These are phyloP conservation scores for Gnetum montanum DNA, from an alignment of 75 land plant species.

Conservation along the genomic window DNA sequence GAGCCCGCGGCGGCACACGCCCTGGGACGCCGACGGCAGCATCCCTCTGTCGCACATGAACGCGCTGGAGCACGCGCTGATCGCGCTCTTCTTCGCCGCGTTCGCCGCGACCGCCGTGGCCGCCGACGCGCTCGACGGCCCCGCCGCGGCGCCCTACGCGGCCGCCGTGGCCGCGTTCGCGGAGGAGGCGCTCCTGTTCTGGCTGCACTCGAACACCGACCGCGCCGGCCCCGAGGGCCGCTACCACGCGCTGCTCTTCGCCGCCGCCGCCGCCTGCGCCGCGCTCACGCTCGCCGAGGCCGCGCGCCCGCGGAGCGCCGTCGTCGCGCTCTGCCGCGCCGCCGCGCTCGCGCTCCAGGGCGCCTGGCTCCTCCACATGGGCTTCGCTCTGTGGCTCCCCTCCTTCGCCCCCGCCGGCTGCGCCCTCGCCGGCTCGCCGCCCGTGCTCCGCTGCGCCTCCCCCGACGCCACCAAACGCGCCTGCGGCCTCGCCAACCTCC, in stretches of 20 bases:
- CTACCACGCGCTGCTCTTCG: conserved; percentile 76
- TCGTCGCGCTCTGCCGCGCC: conserved; percentile 36
- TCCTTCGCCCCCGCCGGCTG: conserved; percentile 50
- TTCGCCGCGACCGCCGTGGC: conserved; percentile 38
- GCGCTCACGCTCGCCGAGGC: conserved; percentile 21
- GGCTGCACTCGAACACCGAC: conserved; percentile 71
- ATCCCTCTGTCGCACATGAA: conserved; percentile 28
- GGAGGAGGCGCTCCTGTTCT: conserved; percentile 58
- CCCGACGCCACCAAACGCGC: conserved; percentile 32
- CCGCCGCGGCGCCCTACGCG: conserved; percentile 13
- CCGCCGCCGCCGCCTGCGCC: conserved; percentile 29
- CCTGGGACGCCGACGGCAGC: conserved; percentile 14
- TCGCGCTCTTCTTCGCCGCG: conserved; percentile 52
- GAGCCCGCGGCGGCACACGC: conserved; percentile 11
- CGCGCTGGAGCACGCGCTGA: conserved; percentile 61
- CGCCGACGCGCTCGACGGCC: conserved; percentile 12
- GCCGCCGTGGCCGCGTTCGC: conserved; percentile 41
- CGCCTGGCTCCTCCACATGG: conserved; percentile 59
- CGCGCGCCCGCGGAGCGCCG: conserved; percentile 13
- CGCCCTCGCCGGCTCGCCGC: conserved; percentile 24
- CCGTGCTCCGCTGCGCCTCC: conserved; percentile 34
- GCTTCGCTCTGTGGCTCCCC: conserved; percentile 57
- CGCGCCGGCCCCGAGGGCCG: conserved; percentile 58
- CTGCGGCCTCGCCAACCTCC: conserved; percentile 49
- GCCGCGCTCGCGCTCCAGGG: conserved; percentile 41